phyloP scores from a whole-genome alignment of 495 filamentous ascomycete species.

The Penicillium chermesinum region DNA sequence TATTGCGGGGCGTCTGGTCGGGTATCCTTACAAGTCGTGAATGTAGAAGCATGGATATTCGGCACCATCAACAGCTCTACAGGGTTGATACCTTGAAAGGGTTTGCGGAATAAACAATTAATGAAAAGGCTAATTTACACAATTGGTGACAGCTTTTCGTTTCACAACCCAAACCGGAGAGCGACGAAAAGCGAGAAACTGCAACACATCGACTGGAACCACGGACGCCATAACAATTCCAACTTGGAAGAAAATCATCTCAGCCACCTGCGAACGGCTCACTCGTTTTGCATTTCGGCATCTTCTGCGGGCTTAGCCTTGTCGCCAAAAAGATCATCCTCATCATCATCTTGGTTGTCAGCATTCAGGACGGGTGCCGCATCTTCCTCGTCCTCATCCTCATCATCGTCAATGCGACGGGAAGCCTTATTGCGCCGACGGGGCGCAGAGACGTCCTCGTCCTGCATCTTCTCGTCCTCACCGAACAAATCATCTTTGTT shows the following conservation, averaged over 20 bases:
- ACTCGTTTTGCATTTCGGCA: slow-evolving; percentile 27
- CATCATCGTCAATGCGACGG: slow-evolving; percentile 41
- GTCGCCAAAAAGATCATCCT: slow-evolving; percentile 25
- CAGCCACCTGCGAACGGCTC: neutral
- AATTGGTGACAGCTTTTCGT: neutral
- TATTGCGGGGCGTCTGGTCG: too few relatives aligned
- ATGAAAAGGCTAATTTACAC: slow-evolving; percentile 10
- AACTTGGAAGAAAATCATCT: neutral
- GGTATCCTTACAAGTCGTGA: too few relatives aligned
- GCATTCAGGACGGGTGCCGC: slow-evolving; percentile 7
- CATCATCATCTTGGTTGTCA: slow-evolving; percentile 18
- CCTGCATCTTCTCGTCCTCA: slow-evolving; percentile 24
- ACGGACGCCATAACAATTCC: slow-evolving; percentile 5
- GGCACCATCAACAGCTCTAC: too few relatives aligned
- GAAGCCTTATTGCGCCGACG: slow-evolving; percentile 34
- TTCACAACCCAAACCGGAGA: neutral
- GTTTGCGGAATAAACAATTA: neutral
- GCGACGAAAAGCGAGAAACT: neutral
- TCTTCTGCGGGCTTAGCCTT: slow-evolving; percentile 18
- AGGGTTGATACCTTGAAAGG: neutral
- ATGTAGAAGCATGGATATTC: too few relatives aligned
- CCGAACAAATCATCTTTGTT: slow-evolving; percentile 29
- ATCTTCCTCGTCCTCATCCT: slow-evolving; percentile 39
- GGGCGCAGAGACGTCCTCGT: slow-evolving; percentile 27
- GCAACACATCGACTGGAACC: neutral